Evolutionary conservation across 2,329 filamentous ascomycete species (phyloP), one percentile per base, ranked within the genome.

Genomic region (Cladobotryum protrusum): DNA sequence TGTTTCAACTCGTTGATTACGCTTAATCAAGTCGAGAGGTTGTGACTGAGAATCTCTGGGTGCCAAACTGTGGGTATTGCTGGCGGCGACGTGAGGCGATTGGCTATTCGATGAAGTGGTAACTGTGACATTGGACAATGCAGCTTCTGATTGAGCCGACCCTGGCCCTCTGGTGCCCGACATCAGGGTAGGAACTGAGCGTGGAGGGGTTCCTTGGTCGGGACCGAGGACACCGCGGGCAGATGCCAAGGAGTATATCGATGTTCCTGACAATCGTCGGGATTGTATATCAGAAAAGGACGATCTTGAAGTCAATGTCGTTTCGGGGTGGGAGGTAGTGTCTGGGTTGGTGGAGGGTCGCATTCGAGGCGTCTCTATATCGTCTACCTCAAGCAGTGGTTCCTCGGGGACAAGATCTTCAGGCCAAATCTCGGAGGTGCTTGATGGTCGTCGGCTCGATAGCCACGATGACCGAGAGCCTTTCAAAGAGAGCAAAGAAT

Each of bases 201-300:
- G 73, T 50, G 69, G 64, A 48, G 64, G 58, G 40, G 58, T 59
- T 32, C 67, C 67, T 40, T 63, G 64, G 40, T 85, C 79, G 48
- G 79, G 79, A 17, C 76, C 76, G 63, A 73, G 73, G 37, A 40
- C 37, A 19, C 37, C 37, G 13, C 77, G 77, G 47, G 74, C 79
- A 5, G 84, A 86, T 41, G 80, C 79, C 19, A 86, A 69, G 32
- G 86, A 89, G 61, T 86, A 86, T 45, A 88, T 71, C 1, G 87
- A 91, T 7, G 85, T 87, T 52, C 85, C 78, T 19, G 86, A 90
- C 63, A 86, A 74, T 45, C 87, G 81, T 60, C 87, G 86, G 41
- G 73, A 73, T 36, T 84, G 72, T 18, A 66, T 60, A 17, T 79
- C 76, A 14, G 76, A 76, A 52, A 73, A 65, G 12, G 78, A 78